phyloP scores from a whole-genome alignment of 164 flowering plant genomes.

The Magnolia kwangsiensis region DNA sequence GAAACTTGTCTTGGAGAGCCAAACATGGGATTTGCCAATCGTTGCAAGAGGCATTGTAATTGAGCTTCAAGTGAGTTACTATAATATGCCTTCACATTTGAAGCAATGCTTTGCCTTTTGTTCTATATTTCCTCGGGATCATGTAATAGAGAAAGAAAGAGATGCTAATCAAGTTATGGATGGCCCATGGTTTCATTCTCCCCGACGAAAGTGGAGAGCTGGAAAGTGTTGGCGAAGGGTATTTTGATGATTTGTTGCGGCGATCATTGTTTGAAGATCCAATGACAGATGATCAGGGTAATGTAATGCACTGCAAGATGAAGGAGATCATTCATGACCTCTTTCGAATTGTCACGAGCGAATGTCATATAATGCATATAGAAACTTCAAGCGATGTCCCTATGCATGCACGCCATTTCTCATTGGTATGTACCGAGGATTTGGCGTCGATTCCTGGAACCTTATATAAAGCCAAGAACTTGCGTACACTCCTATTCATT shows the following conservation, averaged over 20 bases:
- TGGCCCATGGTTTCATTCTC: not conserved
- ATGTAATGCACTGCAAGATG: not conserved
- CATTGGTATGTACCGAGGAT: not conserved
- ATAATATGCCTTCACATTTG: constrained; percentile 3
- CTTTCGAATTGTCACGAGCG: not conserved
- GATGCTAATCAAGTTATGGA: not conserved
- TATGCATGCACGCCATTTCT: not conserved
- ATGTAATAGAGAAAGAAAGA: not conserved
- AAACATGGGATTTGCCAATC: not conserved
- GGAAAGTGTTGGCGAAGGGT: not conserved
- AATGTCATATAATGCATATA: not conserved
- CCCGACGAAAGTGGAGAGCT: not conserved
- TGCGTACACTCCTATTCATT: not conserved
- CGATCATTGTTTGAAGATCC: not conserved
- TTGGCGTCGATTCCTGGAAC: not conserved
- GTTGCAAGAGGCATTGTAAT: not conserved
- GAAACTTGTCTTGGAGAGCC: constrained; percentile 4
- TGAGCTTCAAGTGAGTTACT: constrained; percentile 1
- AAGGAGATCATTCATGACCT: not conserved
- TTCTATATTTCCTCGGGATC: constrained; percentile 7
- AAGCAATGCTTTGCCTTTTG: constrained; percentile 11
- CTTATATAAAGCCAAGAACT: not conserved
- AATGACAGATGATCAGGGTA: not conserved
- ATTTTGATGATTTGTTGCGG: not conserved
- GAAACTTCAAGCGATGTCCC: not conserved